phyloP scores from a whole-genome alignment of 176 grass and related monocot genomes.

The Oryza brachyantha region DNA sequence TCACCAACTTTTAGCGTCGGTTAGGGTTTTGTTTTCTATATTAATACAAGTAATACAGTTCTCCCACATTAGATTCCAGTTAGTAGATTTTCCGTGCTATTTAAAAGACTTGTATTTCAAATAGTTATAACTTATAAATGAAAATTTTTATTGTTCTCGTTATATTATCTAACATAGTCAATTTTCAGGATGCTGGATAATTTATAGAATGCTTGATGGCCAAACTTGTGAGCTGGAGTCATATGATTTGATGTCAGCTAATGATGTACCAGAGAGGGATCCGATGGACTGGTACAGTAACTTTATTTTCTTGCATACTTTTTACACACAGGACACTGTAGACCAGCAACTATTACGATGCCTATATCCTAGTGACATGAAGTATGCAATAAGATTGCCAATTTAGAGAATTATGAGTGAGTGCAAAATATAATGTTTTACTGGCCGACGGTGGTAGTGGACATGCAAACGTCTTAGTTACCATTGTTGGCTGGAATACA shows the following conservation, averaged over 20 bases:
- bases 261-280: conserved; percentile 88
- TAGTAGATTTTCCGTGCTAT: not conserved
- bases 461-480: not conserved
- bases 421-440: not conserved
- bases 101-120: conserved; percentile 20
- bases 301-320: conserved; percentile 15
- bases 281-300: conserved; percentile 84
- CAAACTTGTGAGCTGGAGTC: conserved; percentile 67
- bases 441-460: too few species aligned
- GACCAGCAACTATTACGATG: not conserved
- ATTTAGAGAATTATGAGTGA: too few species aligned
- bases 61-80: not conserved
- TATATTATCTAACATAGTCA: conserved; percentile 27
- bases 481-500: not conserved
- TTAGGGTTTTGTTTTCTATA: not conserved
- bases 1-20: not conserved
- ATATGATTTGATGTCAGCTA: conserved; percentile 94
- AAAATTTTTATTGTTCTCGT: conserved; percentile 15
- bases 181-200: conserved; percentile 85
- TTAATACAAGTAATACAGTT: not conserved
- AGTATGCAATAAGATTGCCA: too few species aligned
- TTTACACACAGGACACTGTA: not conserved
- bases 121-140: conserved; percentile 26
- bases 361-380: not conserved
- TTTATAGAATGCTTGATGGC: conserved; percentile 55